Conservation (phyloP, 1,284 basidiomycete genomes). For the Trichosporon faecale region DNA sequence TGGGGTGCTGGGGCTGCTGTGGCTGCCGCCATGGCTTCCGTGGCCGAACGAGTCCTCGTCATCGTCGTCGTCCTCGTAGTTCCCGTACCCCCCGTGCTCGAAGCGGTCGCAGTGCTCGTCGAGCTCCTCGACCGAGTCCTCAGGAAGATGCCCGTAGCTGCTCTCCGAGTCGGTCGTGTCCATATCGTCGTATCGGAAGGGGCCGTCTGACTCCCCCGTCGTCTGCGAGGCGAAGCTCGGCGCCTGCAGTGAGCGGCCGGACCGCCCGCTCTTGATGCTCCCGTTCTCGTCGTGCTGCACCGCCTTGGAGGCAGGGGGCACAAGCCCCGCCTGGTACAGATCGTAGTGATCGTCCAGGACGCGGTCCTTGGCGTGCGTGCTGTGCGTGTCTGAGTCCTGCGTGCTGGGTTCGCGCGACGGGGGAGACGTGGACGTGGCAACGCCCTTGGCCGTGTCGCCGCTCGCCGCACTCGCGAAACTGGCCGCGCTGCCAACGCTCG, state of each 20-base stretch:
- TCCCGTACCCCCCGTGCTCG: neutral
- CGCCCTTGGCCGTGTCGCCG: neutral
- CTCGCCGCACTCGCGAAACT: neutral
- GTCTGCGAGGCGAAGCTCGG: neutral
- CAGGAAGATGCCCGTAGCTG: slow-evolving; percentile 9
- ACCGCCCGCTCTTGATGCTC: neutral
- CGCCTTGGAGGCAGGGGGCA: neutral
- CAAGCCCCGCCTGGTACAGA: neutral
- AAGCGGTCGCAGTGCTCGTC: neutral
- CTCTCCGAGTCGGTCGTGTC: neutral
- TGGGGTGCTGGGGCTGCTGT: no score
- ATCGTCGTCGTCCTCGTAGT: neutral
- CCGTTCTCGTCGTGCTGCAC: neutral
- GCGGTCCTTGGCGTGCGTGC: neutral
- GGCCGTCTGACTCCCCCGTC: neutral
- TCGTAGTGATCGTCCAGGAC: neutral
- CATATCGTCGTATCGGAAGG: slow-evolving; percentile 1
- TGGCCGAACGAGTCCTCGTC: neutral
- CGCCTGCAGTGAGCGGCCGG: neutral
- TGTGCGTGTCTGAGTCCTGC: neutral
- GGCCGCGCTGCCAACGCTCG: neutral
- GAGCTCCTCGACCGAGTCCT: neutral
- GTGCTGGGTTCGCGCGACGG: neutral
- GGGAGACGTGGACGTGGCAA: no score
- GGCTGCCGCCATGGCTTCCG: no score